Conservation (phyloP, 2,329 filamentous ascomycete species). For the Trichoderma pleuroti region DNA sequence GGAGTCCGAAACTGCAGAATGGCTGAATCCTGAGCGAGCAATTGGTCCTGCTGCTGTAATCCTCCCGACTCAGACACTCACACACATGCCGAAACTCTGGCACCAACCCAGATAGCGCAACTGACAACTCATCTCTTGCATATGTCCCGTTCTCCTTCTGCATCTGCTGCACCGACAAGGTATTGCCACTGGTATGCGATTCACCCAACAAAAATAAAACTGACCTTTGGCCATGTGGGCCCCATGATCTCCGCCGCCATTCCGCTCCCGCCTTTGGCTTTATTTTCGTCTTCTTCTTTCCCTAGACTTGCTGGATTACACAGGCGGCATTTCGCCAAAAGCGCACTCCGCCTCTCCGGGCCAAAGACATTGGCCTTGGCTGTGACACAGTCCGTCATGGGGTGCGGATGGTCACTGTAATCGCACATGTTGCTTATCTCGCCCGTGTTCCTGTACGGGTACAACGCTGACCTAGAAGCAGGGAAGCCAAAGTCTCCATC, state of each 20-base stretch:
- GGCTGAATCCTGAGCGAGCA: not conserved
- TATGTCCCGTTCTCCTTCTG: not conserved
- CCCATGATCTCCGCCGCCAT: not conserved
- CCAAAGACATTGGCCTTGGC: not conserved
- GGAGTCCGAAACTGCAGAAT: not conserved
- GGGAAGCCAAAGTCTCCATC: not conserved
- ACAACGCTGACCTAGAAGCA: not conserved
- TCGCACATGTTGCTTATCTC: not conserved
- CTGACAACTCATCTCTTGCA: not conserved
- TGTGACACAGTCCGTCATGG: not conserved
- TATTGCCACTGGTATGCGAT: not conserved
- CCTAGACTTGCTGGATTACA: not conserved
- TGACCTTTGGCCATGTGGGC: not conserved
- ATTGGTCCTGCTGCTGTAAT: not conserved
- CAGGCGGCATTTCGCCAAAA: not conserved
- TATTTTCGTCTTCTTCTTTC: not conserved
- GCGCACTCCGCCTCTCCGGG: not conserved
- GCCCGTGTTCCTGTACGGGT: not conserved
- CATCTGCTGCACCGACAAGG: not conserved
- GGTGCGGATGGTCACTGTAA: not conserved
- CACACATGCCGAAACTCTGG: not conserved
- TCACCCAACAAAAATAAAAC: conserved; percentile 1
- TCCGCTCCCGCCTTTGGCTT: not conserved
- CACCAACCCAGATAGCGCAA: not conserved
- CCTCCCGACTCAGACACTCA: not conserved